Evolutionary conservation across 345 rosid species (phyloP).

Genomic region (Zanthoxylum bungeanum): DNA sequence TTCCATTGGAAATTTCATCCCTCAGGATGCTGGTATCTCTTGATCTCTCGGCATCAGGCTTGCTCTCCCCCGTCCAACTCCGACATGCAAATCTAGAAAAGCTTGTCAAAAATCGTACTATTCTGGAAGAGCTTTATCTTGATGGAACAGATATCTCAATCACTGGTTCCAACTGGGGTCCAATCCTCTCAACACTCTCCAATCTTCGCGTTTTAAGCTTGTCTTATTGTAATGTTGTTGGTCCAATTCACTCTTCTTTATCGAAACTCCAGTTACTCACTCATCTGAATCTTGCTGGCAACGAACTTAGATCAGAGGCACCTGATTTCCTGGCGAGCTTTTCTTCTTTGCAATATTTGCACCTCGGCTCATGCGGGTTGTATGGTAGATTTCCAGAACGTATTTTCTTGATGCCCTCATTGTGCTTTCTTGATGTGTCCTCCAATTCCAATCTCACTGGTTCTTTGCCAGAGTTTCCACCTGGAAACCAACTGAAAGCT

Average conservation of each 20-base stretch:
- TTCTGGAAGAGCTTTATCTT: neutral
- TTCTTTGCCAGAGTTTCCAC: slow-evolving; percentile 11
- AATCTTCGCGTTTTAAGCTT: neutral
- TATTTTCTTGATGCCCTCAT: neutral
- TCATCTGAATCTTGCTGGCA: neutral
- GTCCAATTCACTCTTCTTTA: neutral
- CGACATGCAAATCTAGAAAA: neutral
- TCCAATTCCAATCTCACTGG: neutral
- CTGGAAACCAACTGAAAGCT: neutral
- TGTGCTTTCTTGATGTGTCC: neutral
- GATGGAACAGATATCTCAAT: neutral
- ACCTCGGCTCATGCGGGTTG: neutral
- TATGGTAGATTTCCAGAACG: neutral
- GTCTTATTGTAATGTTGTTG: neutral
- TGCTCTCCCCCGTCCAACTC: neutral
- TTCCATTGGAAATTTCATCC: neutral
- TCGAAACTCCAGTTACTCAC: neutral
- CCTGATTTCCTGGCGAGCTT: neutral
- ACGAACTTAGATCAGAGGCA: neutral
- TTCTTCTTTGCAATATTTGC: neutral
- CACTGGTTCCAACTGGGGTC: neutral
- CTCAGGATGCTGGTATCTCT: neutral
- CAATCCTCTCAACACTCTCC: neutral
- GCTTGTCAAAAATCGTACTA: neutral
- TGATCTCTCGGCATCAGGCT: neutral